A percentile compares a stretch with the other conserved stretches of the same genome.
These are phyloP conservation scores for Salicornia ramosissima DNA, from an alignment of 148 eudicot species.

Conservation along the genomic window DNA sequence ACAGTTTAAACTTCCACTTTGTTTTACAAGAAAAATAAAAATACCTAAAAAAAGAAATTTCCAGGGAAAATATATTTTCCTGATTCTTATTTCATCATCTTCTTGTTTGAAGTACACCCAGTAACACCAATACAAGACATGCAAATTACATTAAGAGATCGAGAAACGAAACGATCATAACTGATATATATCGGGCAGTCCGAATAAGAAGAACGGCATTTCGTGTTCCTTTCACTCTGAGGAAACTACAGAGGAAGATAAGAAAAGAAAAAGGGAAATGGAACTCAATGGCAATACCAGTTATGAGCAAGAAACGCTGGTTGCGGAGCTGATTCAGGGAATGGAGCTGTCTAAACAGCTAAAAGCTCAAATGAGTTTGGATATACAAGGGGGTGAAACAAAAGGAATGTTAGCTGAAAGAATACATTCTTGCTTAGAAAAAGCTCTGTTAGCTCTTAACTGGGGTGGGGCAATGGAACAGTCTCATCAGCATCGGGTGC, in stretches of 20 bases:
- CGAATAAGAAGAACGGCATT: background rate
- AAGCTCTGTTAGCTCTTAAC: slow-evolving; percentile 55
- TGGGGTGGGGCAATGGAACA: slow-evolving; percentile 43
- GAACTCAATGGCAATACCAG: slow-evolving; percentile 18
- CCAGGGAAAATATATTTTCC: too few relatives aligned
- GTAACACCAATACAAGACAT: slow-evolving; percentile 6
- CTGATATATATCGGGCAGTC: background rate
- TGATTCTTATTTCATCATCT: background rate
- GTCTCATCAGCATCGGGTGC: slow-evolving; percentile 29
- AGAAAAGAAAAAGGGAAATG: slow-evolving; percentile 23
- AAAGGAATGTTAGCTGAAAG: slow-evolving; percentile 42
- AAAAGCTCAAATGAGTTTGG: slow-evolving; percentile 36
- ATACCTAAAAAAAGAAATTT: too few relatives aligned
- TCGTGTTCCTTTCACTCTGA: too few relatives aligned
- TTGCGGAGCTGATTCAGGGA: slow-evolving; percentile 58
- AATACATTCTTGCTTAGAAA: slow-evolving; percentile 62
- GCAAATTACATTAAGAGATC: slow-evolving; percentile 8
- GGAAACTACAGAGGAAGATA: background rate
- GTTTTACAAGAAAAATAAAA: too few relatives aligned
- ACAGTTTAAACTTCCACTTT: too few relatives aligned
- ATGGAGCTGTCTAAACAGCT: slow-evolving; percentile 64
- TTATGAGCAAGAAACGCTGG: slow-evolving; percentile 31
- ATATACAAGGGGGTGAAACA: slow-evolving; percentile 29
- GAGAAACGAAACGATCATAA: background rate
- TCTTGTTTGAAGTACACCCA: background rate